Evolutionary conservation across 495 filamentous ascomycete genomes (phyloP).

Genomic region (Apodospora peruviana): DNA sequence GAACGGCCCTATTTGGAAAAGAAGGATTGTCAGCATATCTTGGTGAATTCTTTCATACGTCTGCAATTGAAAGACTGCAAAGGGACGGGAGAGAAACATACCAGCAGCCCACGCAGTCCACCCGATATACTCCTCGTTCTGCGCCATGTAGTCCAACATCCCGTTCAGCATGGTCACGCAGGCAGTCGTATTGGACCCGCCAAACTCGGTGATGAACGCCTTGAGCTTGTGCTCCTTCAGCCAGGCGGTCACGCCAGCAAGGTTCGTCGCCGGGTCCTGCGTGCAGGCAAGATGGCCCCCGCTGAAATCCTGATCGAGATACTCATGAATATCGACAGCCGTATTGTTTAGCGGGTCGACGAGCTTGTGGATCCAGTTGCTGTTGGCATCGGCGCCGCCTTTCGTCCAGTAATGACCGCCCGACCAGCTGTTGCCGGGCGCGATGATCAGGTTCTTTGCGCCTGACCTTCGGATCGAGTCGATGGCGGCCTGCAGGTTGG

Average conservation of each 20-base stretch:
- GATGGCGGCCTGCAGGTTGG: slow-evolving; percentile 48
- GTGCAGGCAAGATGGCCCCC: slow-evolving; percentile 36
- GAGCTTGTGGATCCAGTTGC: slow-evolving; percentile 36
- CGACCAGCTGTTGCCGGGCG: slow-evolving; percentile 45
- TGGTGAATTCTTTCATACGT: background rate
- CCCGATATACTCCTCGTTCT: slow-evolving; percentile 47
- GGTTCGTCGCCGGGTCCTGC: slow-evolving; percentile 31
- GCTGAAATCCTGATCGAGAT: slow-evolving; percentile 46
- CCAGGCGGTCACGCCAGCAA: slow-evolving; percentile 41
- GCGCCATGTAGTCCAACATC: slow-evolving; percentile 43
- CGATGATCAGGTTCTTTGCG: slow-evolving; percentile 42
- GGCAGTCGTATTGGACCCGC: slow-evolving; percentile 41
- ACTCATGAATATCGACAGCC: slow-evolving; percentile 50
- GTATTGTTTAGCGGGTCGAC: slow-evolving; percentile 43
- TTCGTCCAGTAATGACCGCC: slow-evolving; percentile 45
- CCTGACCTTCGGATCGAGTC: slow-evolving; percentile 39
- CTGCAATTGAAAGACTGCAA: background rate
- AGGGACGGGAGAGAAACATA: background rate
- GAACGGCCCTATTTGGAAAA: slow-evolving; percentile 25
- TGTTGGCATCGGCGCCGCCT: slow-evolving; percentile 36
- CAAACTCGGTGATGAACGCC: slow-evolving; percentile 51
- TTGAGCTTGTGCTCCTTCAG: slow-evolving; percentile 44
- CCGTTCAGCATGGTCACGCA: slow-evolving; percentile 39
- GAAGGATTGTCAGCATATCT: background rate
- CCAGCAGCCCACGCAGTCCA: slow-evolving; percentile 52